These are phyloP conservation scores for Nannochloropsis salina DNA, from an alignment of 108 stramenopile species.

Conservation along the genomic window DNA sequence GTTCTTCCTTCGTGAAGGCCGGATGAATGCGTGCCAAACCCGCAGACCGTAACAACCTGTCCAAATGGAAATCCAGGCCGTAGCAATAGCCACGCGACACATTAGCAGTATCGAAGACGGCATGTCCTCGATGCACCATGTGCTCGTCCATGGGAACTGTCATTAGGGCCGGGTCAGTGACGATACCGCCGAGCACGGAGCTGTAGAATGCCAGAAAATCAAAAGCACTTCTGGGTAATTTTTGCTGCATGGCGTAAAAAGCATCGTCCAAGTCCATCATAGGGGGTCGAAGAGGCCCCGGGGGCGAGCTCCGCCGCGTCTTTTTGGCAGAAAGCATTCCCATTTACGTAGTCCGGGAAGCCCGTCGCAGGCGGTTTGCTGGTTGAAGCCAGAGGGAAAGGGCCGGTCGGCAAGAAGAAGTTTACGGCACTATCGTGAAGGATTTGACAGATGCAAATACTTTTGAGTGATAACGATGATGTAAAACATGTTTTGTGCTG, in stretches of 20 bases:
- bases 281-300: background rate
- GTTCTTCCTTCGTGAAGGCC: slow-evolving; percentile 34
- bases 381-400: too few species aligned
- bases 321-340: background rate
- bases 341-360: too few species aligned
- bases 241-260: slow-evolving; percentile 11
- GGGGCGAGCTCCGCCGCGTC: background rate
- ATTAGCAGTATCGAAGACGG: slow-evolving; percentile 45
- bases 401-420: too few species aligned
- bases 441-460: too few species aligned
- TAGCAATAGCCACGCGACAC: slow-evolving; percentile 29
- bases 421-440: too few species aligned
- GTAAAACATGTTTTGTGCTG: too few species aligned
- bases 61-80: slow-evolving; percentile 41
- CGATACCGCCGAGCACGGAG: slow-evolving; percentile 31
- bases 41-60: slow-evolving; percentile 31
- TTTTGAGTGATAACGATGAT: too few species aligned
- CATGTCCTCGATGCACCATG: slow-evolving; percentile 44
- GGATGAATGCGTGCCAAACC: slow-evolving; percentile 35
- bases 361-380: too few species aligned
- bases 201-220: slow-evolving; percentile 36
- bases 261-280: background rate
- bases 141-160: slow-evolving; percentile 40
- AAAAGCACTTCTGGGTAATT: background rate
- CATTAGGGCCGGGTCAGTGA: slow-evolving; percentile 34